Evolutionary conservation across 768 basidiomycete genomes (phyloP).

Genomic region (Leucosporidium yakuticum): DNA sequence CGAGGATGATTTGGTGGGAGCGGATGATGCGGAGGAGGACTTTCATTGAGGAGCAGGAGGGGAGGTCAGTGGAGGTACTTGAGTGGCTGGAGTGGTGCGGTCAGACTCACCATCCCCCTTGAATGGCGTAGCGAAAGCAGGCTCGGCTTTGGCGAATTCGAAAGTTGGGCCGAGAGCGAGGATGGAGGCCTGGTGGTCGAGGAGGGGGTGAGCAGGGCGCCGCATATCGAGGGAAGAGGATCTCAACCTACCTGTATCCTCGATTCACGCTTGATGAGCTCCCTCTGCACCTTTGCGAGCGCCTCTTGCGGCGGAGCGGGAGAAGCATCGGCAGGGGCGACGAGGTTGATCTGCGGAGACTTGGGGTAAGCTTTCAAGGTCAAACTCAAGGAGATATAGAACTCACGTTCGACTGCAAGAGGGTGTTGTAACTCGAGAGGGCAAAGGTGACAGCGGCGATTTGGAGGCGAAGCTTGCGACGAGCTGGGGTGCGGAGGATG

Average conservation of each 20-base stretch:
- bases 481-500: constrained; percentile 30
- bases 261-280: constrained; percentile 3
- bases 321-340: constrained; percentile 28
- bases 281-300: constrained; percentile 11
- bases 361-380: background rate
- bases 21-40: constrained; percentile 23
- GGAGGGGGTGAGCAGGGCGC: background rate
- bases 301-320: constrained; percentile 20
- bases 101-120: constrained; percentile 25
- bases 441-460: constrained; percentile 28
- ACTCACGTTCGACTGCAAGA: constrained; percentile 26
- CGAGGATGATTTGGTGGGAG: constrained; percentile 28
- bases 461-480: constrained; percentile 24
- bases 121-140: constrained; percentile 23
- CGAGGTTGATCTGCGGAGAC: constrained; percentile 16
- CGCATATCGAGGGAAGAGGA: too few relatives aligned
- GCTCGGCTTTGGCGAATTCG: constrained; percentile 30
- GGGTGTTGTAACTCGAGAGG: constrained; percentile 26
- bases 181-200: constrained; percentile 14
- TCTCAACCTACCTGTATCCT: background rate
- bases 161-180: constrained; percentile 30
- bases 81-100: constrained; percentile 10
- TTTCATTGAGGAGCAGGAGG: background rate
- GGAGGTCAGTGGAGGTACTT: background rate
- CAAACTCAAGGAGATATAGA: background rate